Evolutionary conservation across 345 rosid species (phyloP), one percentile per base, ranked within the genome.

Genomic region (Arabis hirsuta): DNA sequence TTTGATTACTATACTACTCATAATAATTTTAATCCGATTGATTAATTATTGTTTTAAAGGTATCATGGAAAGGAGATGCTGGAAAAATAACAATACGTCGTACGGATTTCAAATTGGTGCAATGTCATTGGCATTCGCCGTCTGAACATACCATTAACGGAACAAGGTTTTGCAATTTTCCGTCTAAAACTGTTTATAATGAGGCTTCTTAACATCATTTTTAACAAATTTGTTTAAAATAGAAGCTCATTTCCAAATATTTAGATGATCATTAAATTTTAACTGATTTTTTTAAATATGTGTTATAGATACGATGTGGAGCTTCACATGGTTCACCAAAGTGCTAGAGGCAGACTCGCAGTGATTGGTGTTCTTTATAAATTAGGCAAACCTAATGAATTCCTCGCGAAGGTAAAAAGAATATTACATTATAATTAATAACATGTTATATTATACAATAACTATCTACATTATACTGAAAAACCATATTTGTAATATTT

Each of bases 71-170:
- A 71, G 92, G 84, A 34, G 81, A 87, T 58, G 94, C 96, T 0
- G 94, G 97, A 26, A 57, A 81, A 26, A 63, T 89, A 43, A 76
- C n/a, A 29, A 78, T 91, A 12, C 79, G 84, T 26, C 78, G 78
- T 31, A 86, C 87, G 7, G 27, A 44, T 22, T 89, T 76, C 80
- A 78, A 76, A 5, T 60, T 88, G 51, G 4, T 51, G 7, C 90
- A 88, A 13, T 82, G 84, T 11, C 95, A 90, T 52, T 90, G 92
- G 95, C 96, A 88, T 74, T 55, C 87, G 6, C 90, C 95, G 0
- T 81, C 96, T 6, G 92, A 89, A 66, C 94, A 92, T 50, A 78
- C 82, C 6, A 20, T 90, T 62, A 75, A 88, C 56, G 88, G 89
- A 50, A 39, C 83, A 39, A 84, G 88, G 97, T 84, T 27, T 2